These are phyloP conservation scores for Marasmius tenuissimus DNA, from an alignment of 1,284 basidiomycete species.

Conservation along the genomic window DNA sequence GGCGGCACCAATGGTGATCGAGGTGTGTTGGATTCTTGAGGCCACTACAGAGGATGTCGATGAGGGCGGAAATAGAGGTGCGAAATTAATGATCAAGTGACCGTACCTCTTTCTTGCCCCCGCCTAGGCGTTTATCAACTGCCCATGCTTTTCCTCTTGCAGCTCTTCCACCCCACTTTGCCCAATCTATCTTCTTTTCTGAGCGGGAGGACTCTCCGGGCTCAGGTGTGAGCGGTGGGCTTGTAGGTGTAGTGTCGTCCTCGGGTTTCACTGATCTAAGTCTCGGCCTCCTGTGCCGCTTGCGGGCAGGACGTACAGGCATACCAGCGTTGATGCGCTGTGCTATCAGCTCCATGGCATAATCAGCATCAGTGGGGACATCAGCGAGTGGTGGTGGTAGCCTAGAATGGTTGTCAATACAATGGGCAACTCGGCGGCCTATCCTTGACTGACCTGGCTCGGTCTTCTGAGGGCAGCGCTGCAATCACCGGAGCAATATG, in stretches of 20 bases:
- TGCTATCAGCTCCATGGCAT: slow-evolving; percentile 68
- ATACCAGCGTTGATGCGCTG: slow-evolving; percentile 57
- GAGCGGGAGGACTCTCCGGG: slow-evolving; percentile 4
- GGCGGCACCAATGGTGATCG: slow-evolving; percentile 5
- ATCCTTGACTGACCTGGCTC: slow-evolving; percentile 35
- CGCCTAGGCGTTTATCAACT: slow-evolving; percentile 41
- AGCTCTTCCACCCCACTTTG: slow-evolving; percentile 52
- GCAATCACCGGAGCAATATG: slow-evolving; percentile 58
- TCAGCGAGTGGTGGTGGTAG: slow-evolving; percentile 48
- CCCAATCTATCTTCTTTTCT: slow-evolving; percentile 42
- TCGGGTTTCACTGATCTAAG: slow-evolving; percentile 5
- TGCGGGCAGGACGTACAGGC: slow-evolving; percentile 30
- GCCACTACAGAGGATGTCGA: not conserved
- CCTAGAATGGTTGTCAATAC: slow-evolving; percentile 23
- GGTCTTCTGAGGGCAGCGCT: slow-evolving; percentile 46
- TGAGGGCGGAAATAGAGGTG: not conserved
- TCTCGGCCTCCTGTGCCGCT: slow-evolving; percentile 7
- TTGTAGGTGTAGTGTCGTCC: slow-evolving; percentile 15
- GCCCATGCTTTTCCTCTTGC: slow-evolving; percentile 44
- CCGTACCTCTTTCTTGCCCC: slow-evolving; percentile 34
- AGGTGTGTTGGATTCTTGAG: not conserved
- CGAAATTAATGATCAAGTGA: not conserved
- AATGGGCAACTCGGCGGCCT: slow-evolving; percentile 7
- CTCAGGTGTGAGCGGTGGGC: slow-evolving; percentile 5
- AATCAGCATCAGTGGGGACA: slow-evolving; percentile 65